Evolutionary conservation across 352 stramenopile genomes (phyloP).

Genomic region (Phytophthora vignae): DNA sequence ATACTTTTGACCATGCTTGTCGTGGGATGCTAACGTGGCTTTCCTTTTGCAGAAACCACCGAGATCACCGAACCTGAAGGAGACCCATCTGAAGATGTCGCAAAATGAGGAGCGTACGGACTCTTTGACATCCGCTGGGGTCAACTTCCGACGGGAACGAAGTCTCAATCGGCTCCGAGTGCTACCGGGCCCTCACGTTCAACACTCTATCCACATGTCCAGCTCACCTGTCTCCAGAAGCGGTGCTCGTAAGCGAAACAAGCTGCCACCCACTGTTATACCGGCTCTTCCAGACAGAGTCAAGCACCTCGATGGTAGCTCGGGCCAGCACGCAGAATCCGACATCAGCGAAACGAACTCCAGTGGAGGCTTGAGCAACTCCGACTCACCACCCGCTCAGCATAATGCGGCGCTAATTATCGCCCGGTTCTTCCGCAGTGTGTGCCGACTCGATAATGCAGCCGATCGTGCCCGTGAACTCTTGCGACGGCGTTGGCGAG

Average conservation of each 20-base stretch:
- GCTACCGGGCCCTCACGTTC: slow-evolving; percentile 4
- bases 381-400: slow-evolving; percentile 19
- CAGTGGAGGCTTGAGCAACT: background rate
- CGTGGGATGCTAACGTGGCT: background rate
- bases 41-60: background rate
- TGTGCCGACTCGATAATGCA: slow-evolving; percentile 39
- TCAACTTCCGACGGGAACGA: slow-evolving; percentile 17
- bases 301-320: background rate
- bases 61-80: background rate
- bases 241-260: background rate
- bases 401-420: slow-evolving; percentile 64
- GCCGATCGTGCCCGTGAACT: slow-evolving; percentile 33
- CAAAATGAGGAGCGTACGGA: background rate
- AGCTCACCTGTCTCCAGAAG: background rate
- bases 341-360: slow-evolving; percentile 6
- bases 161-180: slow-evolving; percentile 4
- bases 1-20: background rate
- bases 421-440: slow-evolving; percentile 56
- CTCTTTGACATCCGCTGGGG: background rate
- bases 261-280: slow-evolving; percentile 1
- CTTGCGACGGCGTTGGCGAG: slow-evolving; percentile 44
- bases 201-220: background rate
- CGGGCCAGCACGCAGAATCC: background rate
- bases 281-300: background rate
- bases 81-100: background rate